These are phyloP conservation scores for Rugonectria rugulosa DNA, from an alignment of 2,329 filamentous ascomycete species.

Conservation along the genomic window DNA sequence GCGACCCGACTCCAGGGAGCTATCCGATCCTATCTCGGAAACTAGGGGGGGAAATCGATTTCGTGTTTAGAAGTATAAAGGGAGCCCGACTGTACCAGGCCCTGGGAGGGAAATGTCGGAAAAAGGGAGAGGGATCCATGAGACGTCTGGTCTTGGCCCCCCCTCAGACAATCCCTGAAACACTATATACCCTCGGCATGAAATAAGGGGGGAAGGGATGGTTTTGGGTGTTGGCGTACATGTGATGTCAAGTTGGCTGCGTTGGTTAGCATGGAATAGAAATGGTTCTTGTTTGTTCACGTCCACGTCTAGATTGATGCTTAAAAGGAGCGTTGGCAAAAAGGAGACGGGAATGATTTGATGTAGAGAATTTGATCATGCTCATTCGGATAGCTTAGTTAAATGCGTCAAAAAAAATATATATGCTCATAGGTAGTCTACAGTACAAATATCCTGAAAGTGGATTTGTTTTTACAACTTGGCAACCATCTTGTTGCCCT, in stretches of 20 bases:
- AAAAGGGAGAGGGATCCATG: constrained; percentile 21
- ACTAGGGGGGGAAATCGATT: constrained; percentile 47
- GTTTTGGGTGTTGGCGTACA: constrained; percentile 42
- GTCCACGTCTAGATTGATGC: constrained; percentile 12
- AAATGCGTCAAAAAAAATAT: constrained; percentile 14
- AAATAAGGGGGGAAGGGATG: constrained; percentile 32
- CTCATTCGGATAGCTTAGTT: constrained; percentile 10
- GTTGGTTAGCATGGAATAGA: constrained; percentile 48
- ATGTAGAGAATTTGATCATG: constrained; percentile 16
- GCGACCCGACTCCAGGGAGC: constrained; percentile 83
- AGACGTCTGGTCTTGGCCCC: constrained; percentile 20
- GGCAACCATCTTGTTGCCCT: constrained; percentile 71
- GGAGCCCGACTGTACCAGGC: constrained; percentile 22
- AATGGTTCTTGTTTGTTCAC: constrained; percentile 26
- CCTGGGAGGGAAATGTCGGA: constrained; percentile 13
- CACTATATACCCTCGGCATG: constrained; percentile 30
- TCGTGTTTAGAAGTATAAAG: neutral
- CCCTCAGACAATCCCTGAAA: constrained; percentile 20
- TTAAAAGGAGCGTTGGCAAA: neutral
- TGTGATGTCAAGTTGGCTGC: constrained; percentile 41
- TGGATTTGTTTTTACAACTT: constrained; percentile 66
- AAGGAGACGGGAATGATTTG: constrained; percentile 12
- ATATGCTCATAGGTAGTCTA: constrained; percentile 37
- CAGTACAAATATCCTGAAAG: constrained; percentile 25
- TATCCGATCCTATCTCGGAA: constrained; percentile 70